Base-by-base conservation (phyloP, 1,284 basidiomycete species). In the Gomphus bonarii region DNA sequence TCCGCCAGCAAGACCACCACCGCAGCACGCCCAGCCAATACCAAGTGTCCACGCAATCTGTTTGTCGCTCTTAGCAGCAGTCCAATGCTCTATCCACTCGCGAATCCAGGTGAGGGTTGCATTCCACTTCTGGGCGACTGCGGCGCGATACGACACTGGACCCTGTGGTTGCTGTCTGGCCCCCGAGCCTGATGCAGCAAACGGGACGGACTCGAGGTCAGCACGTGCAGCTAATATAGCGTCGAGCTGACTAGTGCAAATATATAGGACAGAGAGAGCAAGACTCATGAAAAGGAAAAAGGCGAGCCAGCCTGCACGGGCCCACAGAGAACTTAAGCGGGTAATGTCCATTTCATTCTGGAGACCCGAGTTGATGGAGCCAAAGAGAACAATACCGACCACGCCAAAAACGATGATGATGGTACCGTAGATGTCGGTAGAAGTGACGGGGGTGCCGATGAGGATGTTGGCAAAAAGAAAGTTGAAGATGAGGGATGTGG, bases 11-110 rank as follows among this genome's bases (percentile, higher is more conserved):
- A 97, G 73, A 35, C 89, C 84, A 7, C 94, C 94, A 31, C 93
- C 93, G 55, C 84, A 84, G 58, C 91, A 91, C 1, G 91, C 88
- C 93, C 93, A 97, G 0, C 85, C 87, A 52, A 97, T 89, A 6
- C 93, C 94, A 49, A 94, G 77, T 14, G 90, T 84, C 88, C 91
- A 95, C 3, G 84, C 84, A 49, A 97, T 74, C 48, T 85, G 82
- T 63, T 81, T 85, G 65, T 97, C 93, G 62, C 88, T 84, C 61
- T 89, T 85, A 4, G 84, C 75, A 20, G 79, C 82, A 2, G 85
- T 86, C 84, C 91, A 88, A 0, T 69, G 63, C 66, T 95, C 91
- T 49, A 95, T 70, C 63, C 74, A 74, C 57, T 78, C 75, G 40
- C 81, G 78, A 18, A 87, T 66, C 69, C 76, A 76, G 33, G 68